Base-by-base conservation (phyloP, 2,329 filamentous ascomycete species). In the Aspergillus sp. region DNA sequence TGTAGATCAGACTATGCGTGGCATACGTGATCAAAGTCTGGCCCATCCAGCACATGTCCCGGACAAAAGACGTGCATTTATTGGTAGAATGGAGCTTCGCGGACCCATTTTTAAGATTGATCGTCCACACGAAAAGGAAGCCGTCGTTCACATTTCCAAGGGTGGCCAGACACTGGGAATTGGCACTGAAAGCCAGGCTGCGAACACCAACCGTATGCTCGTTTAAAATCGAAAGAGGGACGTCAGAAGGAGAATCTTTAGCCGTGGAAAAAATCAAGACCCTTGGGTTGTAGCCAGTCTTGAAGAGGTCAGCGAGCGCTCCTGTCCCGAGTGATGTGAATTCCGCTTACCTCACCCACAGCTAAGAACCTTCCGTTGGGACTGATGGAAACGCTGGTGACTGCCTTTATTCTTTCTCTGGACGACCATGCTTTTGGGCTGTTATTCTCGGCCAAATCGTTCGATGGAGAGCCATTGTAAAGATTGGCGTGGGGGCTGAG, bases 201-300 rank as follows among this genome's bases (percentile, higher is more conserved):
- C 79, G 81, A 19, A 98, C 86, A 5, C 91, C 91, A 57, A 85
- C 93, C 1, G 78, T 80, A 60, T 98, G 91, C 52, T 98, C 91
- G 34, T 77, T 83, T 35, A 98, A 75, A 22, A 83, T 85, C 2
- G 86, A 83, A 5, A 95, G 68, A 2, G 91, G 91, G 1, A 72
- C 73, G 49, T 96, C 88, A 2, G 80, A 81, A 2, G 84, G 82
- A 22, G 72, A 72, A 50, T 93, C 86, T 47, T 82, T 62, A 3
- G 67, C 75, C 4, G 91, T 78, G 19, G 78, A 86, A 61, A 94
- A 98, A 34, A 98, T 80, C 36, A 96, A 69, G 14, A 98, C 86
- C 33, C 91, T 75, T 4, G 91, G 91, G 33, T 81, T 83, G 59
- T 96, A 95, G 14, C 91, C 91, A 3, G 88, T 93, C 72, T 79